These are phyloP conservation scores for Clonostachys sp. DNA, from an alignment of 2,329 filamentous ascomycete genomes.

Conservation along the genomic window DNA sequence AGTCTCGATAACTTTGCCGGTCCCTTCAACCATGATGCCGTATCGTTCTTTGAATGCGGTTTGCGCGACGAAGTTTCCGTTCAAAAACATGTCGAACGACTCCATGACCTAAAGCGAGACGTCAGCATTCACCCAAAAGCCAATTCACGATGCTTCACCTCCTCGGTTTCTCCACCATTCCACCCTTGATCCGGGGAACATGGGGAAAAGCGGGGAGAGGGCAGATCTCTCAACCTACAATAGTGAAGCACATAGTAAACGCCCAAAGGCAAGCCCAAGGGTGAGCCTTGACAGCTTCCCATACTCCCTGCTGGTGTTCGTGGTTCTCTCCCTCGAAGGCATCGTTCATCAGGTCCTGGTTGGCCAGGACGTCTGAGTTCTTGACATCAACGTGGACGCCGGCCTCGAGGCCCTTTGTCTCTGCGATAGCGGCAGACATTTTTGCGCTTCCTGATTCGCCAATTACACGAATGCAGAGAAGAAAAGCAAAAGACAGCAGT, in stretches of 20 bases:
- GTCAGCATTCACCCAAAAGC: no score
- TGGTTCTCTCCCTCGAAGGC: slow-evolving; percentile 33
- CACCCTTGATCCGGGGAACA: no score
- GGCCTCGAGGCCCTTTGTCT: slow-evolving; percentile 2
- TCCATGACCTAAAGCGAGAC: no score
- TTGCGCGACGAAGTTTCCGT: slow-evolving; percentile 4
- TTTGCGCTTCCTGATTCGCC: not conserved
- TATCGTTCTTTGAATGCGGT: slow-evolving; percentile 26
- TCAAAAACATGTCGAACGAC: no score
- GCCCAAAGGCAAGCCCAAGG: slow-evolving; percentile 41
- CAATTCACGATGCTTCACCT: no score
- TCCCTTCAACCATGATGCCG: slow-evolving; percentile 17
- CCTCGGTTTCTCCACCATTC: no score
- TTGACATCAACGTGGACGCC: slow-evolving; percentile 14
- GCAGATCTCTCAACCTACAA: slow-evolving; percentile 29
- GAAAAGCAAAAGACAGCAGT: not conserved
- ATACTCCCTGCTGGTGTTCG: slow-evolving; percentile 32
- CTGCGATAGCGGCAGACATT: not conserved
- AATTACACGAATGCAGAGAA: not conserved
- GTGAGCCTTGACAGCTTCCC: slow-evolving; percentile 28
- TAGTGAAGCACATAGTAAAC: slow-evolving; percentile 42
- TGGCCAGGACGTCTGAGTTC: slow-evolving; percentile 24
- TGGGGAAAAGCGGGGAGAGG: slow-evolving; percentile 8
- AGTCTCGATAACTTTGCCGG: slow-evolving; percentile 24
- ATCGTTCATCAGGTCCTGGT: slow-evolving; percentile 30